Conservation (phyloP, 108 stramenopile genomes). For the Cyclotella kingstonii region DNA sequence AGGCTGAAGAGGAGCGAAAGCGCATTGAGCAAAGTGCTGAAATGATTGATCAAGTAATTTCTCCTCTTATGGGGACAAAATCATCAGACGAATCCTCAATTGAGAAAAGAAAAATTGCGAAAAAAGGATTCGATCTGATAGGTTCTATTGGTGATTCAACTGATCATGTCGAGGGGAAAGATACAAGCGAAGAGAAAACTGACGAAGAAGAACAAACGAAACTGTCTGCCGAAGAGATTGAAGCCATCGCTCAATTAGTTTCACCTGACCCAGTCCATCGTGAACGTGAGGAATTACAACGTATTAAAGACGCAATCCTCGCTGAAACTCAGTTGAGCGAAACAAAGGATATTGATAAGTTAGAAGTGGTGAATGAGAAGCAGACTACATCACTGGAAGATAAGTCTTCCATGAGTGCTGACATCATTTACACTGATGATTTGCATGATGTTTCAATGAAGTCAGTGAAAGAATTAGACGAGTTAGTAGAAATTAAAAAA, state of each 20-base stretch:
- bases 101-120: slow-evolving; percentile 1
- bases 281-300: slow-evolving; percentile 68
- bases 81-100: neutral
- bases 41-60: too few species aligned
- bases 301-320: slow-evolving; percentile 68
- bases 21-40: slow-evolving; percentile 7
- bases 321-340: slow-evolving; percentile 37
- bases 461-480: slow-evolving; percentile 43
- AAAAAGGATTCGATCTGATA: neutral
- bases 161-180: slow-evolving; percentile 10
- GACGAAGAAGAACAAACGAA: slow-evolving; percentile 51
- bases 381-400: slow-evolving; percentile 19
- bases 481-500: slow-evolving; percentile 27
- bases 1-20: slow-evolving; percentile 28
- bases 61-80: neutral
- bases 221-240: slow-evolving; percentile 75
- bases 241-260: slow-evolving; percentile 75
- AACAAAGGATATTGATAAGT: slow-evolving; percentile 19
- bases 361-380: slow-evolving; percentile 9
- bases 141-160: neutral
- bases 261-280: slow-evolving; percentile 78
- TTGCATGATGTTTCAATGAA: slow-evolving; percentile 34
- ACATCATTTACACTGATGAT: slow-evolving; percentile 27
- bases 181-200: slow-evolving; percentile 14
- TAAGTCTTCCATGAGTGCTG: slow-evolving; percentile 12